A percentile compares a stretch with the other conserved stretches of the same genome.
Conservation (phyloP, 192 early-diverging fungal genomes). For the Backusella westeae region DNA sequence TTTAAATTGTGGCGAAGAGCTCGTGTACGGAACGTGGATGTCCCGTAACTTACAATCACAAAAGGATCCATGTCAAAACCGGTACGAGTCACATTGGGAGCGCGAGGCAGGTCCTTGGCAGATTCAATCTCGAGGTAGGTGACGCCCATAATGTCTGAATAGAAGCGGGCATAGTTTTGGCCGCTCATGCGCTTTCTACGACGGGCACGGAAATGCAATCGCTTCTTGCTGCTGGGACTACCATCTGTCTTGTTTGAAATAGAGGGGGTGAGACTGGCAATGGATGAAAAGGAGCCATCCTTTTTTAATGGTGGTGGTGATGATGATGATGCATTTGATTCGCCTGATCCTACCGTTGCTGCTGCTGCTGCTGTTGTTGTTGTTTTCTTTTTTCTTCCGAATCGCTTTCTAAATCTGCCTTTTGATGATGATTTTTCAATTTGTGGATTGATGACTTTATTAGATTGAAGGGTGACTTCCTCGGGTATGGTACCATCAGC, state of each 20-base stretch:
- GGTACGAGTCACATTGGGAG: conserved; percentile 45
- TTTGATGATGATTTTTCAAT: neutral
- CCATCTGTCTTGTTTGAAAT: neutral
- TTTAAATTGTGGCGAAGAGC: conserved; percentile 64
- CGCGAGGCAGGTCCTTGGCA: conserved; percentile 46
- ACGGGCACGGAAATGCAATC: neutral
- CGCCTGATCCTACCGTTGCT: neutral
- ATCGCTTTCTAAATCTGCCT: neutral
- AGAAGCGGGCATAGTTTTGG: conserved; percentile 7
- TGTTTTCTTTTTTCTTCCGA: neutral
- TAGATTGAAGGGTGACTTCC: neutral
- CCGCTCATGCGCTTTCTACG: conserved; percentile 18
- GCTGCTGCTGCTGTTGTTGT: neutral
- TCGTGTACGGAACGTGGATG: conserved; percentile 67
- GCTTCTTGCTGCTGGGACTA: neutral
- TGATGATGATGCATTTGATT: neutral
- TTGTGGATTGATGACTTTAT: neutral
- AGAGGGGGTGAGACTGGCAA: conserved; percentile 4
- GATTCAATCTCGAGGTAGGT: conserved; percentile 49
- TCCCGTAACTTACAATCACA: conserved; percentile 68
- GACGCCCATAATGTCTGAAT: conserved; percentile 41
- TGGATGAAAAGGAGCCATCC: neutral
- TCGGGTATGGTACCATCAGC: conserved; percentile 4
- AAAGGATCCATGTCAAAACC: conserved; percentile 84
- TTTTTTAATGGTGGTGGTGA: conserved; percentile 9